Percentiles rank a stretch among this genome's conserved stretches.
Conservation (phyloP, 352 stramenopile species). For the Pythium guiyangense region DNA sequence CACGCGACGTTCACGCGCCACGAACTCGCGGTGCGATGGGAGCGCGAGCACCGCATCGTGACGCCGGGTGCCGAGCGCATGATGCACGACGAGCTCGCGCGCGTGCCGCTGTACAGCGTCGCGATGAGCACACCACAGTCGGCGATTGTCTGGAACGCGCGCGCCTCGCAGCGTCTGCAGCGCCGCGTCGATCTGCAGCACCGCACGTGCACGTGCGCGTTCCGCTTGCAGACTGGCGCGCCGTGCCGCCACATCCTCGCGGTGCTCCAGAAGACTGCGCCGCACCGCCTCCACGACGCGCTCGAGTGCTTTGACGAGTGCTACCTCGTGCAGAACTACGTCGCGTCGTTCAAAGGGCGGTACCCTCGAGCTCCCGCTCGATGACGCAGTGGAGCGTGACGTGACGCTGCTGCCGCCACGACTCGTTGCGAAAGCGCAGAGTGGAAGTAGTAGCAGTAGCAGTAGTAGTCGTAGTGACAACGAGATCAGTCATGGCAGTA, state of each 20-base stretch:
- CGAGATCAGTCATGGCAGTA: too few species aligned
- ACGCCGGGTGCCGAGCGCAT: slow-evolving; percentile 36
- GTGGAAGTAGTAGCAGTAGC: too few species aligned
- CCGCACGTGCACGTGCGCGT: slow-evolving; percentile 40
- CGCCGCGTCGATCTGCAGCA: slow-evolving; percentile 41
- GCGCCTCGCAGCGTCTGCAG: slow-evolving; percentile 34
- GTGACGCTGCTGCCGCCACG: slow-evolving; percentile 23
- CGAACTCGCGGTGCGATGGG: slow-evolving; percentile 33
- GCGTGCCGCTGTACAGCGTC: slow-evolving; percentile 30
- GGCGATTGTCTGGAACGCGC: slow-evolving; percentile 45
- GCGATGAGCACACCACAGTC: slow-evolving; percentile 39
- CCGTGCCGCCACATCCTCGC: slow-evolving; percentile 41
- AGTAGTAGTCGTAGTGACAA: too few species aligned
- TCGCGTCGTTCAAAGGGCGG: slow-evolving; percentile 31
- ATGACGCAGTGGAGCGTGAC: slow-evolving; percentile 27
- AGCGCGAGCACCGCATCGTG: slow-evolving; percentile 33
- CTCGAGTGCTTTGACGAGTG: slow-evolving; percentile 50
- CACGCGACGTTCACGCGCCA: slow-evolving; percentile 29
- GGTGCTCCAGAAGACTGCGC: slow-evolving; percentile 28
- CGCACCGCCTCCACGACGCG: slow-evolving; percentile 20
- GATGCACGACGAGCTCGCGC: slow-evolving; percentile 41
- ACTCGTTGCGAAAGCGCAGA: slow-evolving; percentile 16
- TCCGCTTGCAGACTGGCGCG: slow-evolving; percentile 33
- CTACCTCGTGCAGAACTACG: slow-evolving; percentile 40
- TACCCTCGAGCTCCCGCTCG: slow-evolving; percentile 37